These are phyloP conservation scores for Arabidopsis arenosa DNA, from an alignment of 345 rosid species.

Conservation along the genomic window DNA sequence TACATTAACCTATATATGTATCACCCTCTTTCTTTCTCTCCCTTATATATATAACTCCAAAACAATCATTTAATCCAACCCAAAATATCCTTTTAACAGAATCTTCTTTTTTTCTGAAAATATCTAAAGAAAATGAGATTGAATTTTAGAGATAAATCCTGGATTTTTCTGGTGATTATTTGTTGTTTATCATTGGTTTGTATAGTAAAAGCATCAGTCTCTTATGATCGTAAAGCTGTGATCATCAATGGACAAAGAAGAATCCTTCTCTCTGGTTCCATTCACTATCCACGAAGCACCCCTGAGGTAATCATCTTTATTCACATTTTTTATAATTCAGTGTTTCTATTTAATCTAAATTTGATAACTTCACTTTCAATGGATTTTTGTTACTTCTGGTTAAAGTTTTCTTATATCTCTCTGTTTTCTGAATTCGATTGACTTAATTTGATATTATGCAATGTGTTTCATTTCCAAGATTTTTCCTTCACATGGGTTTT, in stretches of 20 bases:
- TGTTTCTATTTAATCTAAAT: background rate
- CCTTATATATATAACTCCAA: constrained; percentile 36
- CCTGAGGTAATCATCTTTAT: constrained; percentile 63
- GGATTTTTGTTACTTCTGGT: background rate
- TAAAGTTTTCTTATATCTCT: background rate
- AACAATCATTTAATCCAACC: constrained; percentile 32
- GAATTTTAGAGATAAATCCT: constrained; percentile 27
- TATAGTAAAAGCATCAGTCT: constrained; percentile 57
- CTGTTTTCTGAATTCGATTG: constrained; percentile 24
- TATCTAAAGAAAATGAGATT: constrained; percentile 32
- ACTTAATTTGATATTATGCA: constrained; percentile 18
- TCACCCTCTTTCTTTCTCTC: constrained; percentile 21
- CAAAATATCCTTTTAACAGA: constrained; percentile 17
- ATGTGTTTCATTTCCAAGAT: constrained; percentile 19
- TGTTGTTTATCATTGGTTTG: constrained; percentile 49
- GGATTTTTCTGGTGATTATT: constrained; percentile 32
- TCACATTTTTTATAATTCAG: background rate
- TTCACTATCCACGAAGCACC: constrained; percentile 97
- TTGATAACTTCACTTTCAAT: background rate
- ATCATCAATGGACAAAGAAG: constrained; percentile 77
- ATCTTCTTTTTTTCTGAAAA: constrained; percentile 19
- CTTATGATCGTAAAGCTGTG: constrained; percentile 79
- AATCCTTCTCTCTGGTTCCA: constrained; percentile 90
- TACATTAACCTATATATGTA: constrained; percentile 15
- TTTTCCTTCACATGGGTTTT: constrained; percentile 32